Evolutionary conservation across 1,139 yeast genomes (phyloP).

Genomic region (Zygosaccharomyces sapae): DNA sequence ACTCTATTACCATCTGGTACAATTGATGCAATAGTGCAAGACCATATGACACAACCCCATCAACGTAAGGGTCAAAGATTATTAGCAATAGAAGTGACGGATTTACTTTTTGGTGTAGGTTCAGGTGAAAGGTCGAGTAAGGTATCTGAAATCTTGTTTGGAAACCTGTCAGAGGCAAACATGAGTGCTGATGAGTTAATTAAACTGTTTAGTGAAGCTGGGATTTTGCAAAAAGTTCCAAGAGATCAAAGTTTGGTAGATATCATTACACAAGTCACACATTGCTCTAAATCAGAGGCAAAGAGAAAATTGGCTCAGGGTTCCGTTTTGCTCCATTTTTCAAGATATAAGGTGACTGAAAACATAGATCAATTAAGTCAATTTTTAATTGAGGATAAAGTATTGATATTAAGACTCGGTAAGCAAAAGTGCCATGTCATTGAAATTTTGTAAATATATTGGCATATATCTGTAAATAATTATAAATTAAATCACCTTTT

Average conservation of each 20-base stretch:
- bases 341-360: slow-evolving; percentile 53
- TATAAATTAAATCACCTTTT: slow-evolving; percentile 15
- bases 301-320: slow-evolving; percentile 64
- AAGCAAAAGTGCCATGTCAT: slow-evolving; percentile 62
- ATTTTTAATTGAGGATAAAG: slow-evolving; percentile 55
- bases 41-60: slow-evolving; percentile 58
- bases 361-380: slow-evolving; percentile 40
- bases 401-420: slow-evolving; percentile 70
- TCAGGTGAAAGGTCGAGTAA: slow-evolving; percentile 59
- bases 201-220: slow-evolving; percentile 56
- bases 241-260: slow-evolving; percentile 36
- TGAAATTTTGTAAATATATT: slow-evolving; percentile 37
- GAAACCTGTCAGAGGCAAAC: slow-evolving; percentile 42
- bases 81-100: slow-evolving; percentile 81
- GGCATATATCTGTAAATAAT: slow-evolving; percentile 8
- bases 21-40: slow-evolving; percentile 49
- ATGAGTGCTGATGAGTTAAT: slow-evolving; percentile 53
- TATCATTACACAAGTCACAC: slow-evolving; percentile 36
- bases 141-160: slow-evolving; percentile 63
- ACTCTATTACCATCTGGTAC: slow-evolving; percentile 67
- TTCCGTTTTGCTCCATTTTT: slow-evolving; percentile 66
- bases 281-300: slow-evolving; percentile 54
- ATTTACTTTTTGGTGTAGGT: slow-evolving; percentile 80
- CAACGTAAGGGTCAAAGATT: slow-evolving; percentile 66
- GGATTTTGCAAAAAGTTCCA: slow-evolving; percentile 47